Evolutionary conservation across 345 rosid species (phyloP), one percentile per base, ranked within the genome.

Genomic region (Eucalyptus marginata): DNA sequence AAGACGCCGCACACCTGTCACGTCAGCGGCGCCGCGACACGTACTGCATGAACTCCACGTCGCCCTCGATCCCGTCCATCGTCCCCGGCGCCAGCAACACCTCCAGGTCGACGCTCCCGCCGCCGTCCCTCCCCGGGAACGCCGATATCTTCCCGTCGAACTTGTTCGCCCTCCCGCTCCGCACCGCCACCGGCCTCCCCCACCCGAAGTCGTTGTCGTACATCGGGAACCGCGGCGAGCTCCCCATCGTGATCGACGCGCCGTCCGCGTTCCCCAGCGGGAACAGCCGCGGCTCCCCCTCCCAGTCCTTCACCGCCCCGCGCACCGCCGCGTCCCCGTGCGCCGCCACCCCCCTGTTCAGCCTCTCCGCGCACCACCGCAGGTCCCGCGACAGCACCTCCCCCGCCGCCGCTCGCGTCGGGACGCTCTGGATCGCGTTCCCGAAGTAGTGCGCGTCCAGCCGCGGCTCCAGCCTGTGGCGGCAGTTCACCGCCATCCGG

Each of bases 81-180:
- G 99, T 95, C 91, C 92, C 96, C 46, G 99, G 99, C 87, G 97
- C 87, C 90, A 98, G 87, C 22, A 98, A 88, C 52, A 98, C 98
- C 90, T 98, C 99, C 47, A 96, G 94, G 92, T 96, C 99, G 2
- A 96, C 96, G 40, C 90, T 95, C 2, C 99, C 98, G 47, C 94
- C 93, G 7, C 98, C 98, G 44, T 93, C 97, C 49, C 96, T 90
- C 62, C 99, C 99, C 0, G 99, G 99, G 88, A 96, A 98, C 27
- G 99, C 99, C 36, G 98, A 98, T 87, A 98, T 96, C 94, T 98
- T 98, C 31, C 99, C 99, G 88, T 98, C 99, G 15, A 98, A 98
- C 76, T 98, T 98, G 87, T 98, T 98, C 8, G 98, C 95, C 87
- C 92, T 89, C 1, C 99, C 99, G 87, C 99, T 96, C 92, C 99